phyloP scores from a whole-genome alignment of 495 filamentous ascomycete genomes.

The Penicillium nucicola region DNA sequence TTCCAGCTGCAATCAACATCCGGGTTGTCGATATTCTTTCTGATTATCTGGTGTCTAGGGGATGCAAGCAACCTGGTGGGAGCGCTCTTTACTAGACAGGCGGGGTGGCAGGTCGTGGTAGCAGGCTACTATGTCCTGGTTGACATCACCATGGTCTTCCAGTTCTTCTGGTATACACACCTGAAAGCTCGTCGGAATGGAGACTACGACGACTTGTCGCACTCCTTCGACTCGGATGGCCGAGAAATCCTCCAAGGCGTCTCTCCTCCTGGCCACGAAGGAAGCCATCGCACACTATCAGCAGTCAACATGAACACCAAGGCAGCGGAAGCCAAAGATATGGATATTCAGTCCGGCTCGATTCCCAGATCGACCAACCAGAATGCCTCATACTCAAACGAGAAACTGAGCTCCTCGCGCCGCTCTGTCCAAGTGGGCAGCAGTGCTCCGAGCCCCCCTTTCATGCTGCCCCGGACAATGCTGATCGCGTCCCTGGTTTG shows the following conservation, averaged over 20 bases:
- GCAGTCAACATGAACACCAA: conserved; percentile 19
- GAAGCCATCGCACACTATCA: conserved; percentile 7
- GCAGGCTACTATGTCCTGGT: conserved; percentile 68
- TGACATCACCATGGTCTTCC: conserved; percentile 57
- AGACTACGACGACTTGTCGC: conserved; percentile 20
- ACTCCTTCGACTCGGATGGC: conserved; percentile 18
- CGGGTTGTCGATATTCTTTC: conserved; percentile 65
- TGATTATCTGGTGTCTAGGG: conserved; percentile 67
- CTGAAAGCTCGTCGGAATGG: conserved; percentile 37
- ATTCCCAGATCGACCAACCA: conserved; percentile 17
- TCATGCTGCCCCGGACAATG: conserved; percentile 40
- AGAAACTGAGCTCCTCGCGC: conserved; percentile 34
- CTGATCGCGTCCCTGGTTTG: conserved; percentile 46
- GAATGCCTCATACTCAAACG: conserved; percentile 36
- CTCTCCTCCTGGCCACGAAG: conserved; percentile 21
- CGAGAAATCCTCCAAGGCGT: conserved; percentile 31
- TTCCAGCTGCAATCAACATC: conserved; percentile 62
- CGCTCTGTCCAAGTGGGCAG: conserved; percentile 25
- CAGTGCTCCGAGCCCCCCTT: conserved; percentile 27
- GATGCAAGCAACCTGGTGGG: conserved; percentile 68
- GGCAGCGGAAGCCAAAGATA: conserved; percentile 28
- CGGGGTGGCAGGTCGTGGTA: conserved; percentile 67
- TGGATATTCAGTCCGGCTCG: conserved; percentile 26
- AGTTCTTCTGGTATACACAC: conserved; percentile 68
- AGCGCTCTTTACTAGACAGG: conserved; percentile 63